These are phyloP conservation scores for Lentinula guzmanii DNA, from an alignment of 768 basidiomycete species.

Conservation along the genomic window DNA sequence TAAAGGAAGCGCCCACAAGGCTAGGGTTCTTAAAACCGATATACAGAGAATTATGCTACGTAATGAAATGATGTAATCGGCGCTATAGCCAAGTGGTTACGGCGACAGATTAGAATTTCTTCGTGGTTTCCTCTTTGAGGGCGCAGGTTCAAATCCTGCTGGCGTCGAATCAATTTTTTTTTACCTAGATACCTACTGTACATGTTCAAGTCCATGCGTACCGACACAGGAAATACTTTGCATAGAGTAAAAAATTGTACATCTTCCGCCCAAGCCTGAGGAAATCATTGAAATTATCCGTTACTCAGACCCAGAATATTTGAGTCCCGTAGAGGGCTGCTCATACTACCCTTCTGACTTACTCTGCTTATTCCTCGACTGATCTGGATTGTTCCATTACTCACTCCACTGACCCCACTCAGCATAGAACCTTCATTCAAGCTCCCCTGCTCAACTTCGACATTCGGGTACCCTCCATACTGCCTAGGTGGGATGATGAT, in stretches of 20 bases:
- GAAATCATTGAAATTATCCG: constrained; percentile 1
- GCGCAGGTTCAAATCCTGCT: constrained; percentile 16
- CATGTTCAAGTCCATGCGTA: too few relatives aligned
- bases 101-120: constrained; percentile 46
- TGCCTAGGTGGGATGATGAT: constrained; percentile 23
- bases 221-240: too few relatives aligned
- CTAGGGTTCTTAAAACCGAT: too few relatives aligned
- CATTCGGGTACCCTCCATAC: constrained; percentile 16
- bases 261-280: neutral
- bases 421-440: neutral
- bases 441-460: constrained; percentile 10
- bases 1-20: too few relatives aligned
- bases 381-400: neutral
- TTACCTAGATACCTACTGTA: too few relatives aligned
- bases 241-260: too few relatives aligned
- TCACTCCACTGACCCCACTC: neutral
- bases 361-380: neutral
- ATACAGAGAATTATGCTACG: too few relatives aligned
- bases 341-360: too few relatives aligned
- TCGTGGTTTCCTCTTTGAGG: constrained; percentile 1
- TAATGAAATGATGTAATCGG: constrained; percentile 16
- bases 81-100: constrained; percentile 80
- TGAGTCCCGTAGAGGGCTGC: constrained; percentile 22
- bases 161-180: constrained; percentile 6
- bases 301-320: constrained; percentile 27